These are phyloP conservation scores for Vitellaria paradoxa DNA, from an alignment of 179 eudicot genomes.

Conservation along the genomic window DNA sequence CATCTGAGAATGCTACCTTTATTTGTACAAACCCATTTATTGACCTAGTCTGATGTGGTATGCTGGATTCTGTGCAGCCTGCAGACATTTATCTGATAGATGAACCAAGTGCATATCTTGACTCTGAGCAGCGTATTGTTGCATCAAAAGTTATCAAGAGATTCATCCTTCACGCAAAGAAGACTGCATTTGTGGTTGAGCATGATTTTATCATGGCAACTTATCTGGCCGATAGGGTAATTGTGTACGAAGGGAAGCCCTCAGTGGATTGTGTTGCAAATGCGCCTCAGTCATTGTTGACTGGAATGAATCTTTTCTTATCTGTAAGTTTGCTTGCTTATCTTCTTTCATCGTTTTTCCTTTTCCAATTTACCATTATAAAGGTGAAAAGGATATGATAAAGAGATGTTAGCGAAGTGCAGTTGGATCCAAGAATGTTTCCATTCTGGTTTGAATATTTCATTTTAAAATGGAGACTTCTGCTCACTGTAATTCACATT, in stretches of 20 bases:
- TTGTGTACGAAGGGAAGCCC: constrained; percentile 84
- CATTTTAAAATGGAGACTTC: too few relatives aligned
- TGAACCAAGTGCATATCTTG: constrained; percentile 97
- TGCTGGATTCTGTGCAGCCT: constrained; percentile 53
- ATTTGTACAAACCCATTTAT: background rate
- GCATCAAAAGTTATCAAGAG: constrained; percentile 97
- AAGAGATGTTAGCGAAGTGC: background rate
- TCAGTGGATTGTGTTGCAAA: constrained; percentile 89
- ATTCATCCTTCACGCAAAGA: constrained; percentile 91
- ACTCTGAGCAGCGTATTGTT: constrained; percentile 97
- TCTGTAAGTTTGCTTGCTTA: constrained; percentile 47
- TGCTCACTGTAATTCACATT: too few relatives aligned
- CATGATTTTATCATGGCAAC: constrained; percentile 99
- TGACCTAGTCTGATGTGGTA: background rate
- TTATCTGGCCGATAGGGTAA: constrained; percentile 89
- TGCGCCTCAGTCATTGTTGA: constrained; percentile 83
- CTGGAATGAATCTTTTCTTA: constrained; percentile 94
- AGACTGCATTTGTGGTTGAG: constrained; percentile 96
- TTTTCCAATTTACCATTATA: too few relatives aligned
- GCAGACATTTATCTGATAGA: constrained; percentile 97
- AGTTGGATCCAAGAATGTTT: too few relatives aligned
- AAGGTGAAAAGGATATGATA: background rate
- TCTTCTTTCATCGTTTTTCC: background rate
- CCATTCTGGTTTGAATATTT: too few relatives aligned
- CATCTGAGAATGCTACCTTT: background rate